A percentile compares a stretch with the other conserved stretches of the same genome.
Evolutionary conservation across 1,284 basidiomycete genomes (phyloP).

Genomic region (Meira miltonrushii): DNA sequence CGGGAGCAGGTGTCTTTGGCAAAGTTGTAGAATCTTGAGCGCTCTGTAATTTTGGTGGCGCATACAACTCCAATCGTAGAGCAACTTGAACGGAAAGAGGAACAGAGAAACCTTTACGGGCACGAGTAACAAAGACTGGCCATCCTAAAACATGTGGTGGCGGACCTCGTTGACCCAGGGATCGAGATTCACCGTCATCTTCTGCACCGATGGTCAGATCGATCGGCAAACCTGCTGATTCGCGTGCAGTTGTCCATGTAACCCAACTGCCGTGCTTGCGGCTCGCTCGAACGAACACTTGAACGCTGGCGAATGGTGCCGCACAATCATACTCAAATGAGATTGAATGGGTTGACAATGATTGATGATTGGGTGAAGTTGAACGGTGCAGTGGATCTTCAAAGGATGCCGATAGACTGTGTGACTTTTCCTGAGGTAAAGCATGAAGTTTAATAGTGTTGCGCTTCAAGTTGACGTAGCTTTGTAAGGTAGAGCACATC

Average conservation of each 20-base stretch:
- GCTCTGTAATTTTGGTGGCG: constrained; percentile 28
- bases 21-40: background rate
- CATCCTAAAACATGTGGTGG: constrained; percentile 43
- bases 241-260: constrained; percentile 14
- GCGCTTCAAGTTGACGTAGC: constrained; percentile 46
- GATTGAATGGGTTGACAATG: constrained; percentile 31
- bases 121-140: constrained; percentile 36
- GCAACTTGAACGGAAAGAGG: constrained; percentile 24
- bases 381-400: constrained; percentile 1
- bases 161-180: constrained; percentile 20
- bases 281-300: constrained; percentile 42
- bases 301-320: constrained; percentile 32
- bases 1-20: constrained; percentile 9
- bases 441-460: constrained; percentile 35
- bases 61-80: constrained; percentile 29
- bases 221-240: constrained; percentile 8
- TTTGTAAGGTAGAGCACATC: constrained; percentile 42
- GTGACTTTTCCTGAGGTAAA: background rate
- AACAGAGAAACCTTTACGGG: constrained; percentile 30
- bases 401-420: background rate
- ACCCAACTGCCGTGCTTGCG: constrained; percentile 46
- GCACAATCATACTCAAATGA: constrained; percentile 47
- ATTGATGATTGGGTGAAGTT: background rate
- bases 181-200: background rate
- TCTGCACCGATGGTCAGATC: background rate